A percentile compares a stretch with the other conserved stretches of the same genome.
Evolutionary conservation across 139 green algal genomes (phyloP).

Genomic region (Asterochloris sp.): DNA sequence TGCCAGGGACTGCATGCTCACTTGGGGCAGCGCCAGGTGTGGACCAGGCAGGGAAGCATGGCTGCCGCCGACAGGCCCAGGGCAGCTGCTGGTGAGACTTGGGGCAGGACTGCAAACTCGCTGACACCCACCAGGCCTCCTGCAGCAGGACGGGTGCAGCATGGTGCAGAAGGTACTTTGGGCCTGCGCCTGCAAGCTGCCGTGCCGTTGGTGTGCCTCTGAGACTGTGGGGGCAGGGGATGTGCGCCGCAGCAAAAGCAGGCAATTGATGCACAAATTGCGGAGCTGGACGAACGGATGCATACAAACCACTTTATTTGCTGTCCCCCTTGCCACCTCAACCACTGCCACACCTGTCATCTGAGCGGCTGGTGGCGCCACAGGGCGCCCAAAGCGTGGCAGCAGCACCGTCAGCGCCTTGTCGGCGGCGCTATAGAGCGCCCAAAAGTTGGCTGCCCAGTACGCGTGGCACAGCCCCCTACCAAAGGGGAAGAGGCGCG

Average conservation of each 20-base stretch:
- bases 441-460: conserved; percentile 96
- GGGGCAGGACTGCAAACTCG: conserved; percentile 74
- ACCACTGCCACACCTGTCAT: conserved; percentile 46
- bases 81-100: conserved; percentile 46
- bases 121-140: conserved; percentile 71
- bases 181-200: background rate
- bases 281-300: too few relatives aligned
- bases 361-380: conserved; percentile 19
- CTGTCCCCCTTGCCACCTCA: too few relatives aligned
- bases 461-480: conserved; percentile 91
- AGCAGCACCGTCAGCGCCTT: conserved; percentile 51
- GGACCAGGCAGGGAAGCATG: conserved; percentile 62
- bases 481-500: conserved; percentile 88
- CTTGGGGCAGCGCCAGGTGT: conserved; percentile 41
- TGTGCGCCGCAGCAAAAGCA: too few relatives aligned
- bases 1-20: too few relatives aligned
- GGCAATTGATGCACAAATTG: too few relatives aligned
- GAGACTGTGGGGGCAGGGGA: too few relatives aligned
- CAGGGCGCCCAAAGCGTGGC: conserved; percentile 17
- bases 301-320: too few relatives aligned
- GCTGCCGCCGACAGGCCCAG: conserved; percentile 49
- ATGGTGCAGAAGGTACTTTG: background rate
- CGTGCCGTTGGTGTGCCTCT: too few relatives aligned
- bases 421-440: conserved; percentile 81
- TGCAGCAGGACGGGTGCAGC: conserved; percentile 16